Evolutionary conservation across 345 rosid species (phyloP).

Genomic region (Melaleuca alternifolia): DNA sequence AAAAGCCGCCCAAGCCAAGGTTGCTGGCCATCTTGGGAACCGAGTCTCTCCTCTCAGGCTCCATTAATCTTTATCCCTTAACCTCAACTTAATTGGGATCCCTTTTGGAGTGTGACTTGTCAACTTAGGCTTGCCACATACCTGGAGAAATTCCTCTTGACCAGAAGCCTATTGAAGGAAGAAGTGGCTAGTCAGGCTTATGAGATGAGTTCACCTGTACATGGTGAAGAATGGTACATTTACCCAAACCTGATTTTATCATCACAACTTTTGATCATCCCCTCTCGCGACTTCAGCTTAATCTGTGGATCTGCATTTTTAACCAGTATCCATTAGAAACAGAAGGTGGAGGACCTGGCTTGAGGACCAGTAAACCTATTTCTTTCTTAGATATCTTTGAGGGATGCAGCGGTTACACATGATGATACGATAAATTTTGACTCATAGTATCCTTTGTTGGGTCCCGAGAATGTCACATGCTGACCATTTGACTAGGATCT

Average conservation of each 20-base stretch:
- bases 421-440: not conserved
- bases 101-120: not conserved
- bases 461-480: not conserved
- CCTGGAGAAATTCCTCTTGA: not conserved
- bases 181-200: not conserved
- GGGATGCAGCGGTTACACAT: not conserved
- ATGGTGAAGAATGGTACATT: not conserved
- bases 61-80: not conserved
- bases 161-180: not conserved
- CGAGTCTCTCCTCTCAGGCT: not conserved
- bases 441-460: not conserved
- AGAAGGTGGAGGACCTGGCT: not conserved
- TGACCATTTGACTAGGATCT: not conserved
- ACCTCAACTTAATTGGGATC: not conserved
- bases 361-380: not conserved
- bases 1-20: not conserved
- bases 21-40: not conserved
- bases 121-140: not conserved
- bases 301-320: not conserved
- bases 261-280: not conserved
- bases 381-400: not conserved
- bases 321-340: not conserved
- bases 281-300: not conserved
- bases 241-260: not conserved
- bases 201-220: not conserved